Base-by-base conservation (phyloP, 1,139 yeast genomes). In the Suhomyces yuchorum region DNA sequence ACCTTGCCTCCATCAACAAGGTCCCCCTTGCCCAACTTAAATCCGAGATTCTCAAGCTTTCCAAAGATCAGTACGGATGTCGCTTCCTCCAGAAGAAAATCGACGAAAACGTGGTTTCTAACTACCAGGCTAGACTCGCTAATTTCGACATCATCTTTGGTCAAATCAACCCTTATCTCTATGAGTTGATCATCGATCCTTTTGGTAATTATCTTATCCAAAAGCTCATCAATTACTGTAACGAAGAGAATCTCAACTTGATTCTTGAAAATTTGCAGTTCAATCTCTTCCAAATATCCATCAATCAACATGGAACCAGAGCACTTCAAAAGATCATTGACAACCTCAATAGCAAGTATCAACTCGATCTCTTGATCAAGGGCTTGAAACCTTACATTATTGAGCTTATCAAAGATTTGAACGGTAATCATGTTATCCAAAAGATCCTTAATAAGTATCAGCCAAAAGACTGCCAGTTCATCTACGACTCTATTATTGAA, bases 381-480 rank as follows among this genome's bases (percentile, higher is more conserved):
- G 82, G 95, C 1, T 78, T 91, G 52, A 78, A 82, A 40, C 70
- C 77, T 6, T 75, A 72, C 52, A 68, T 76, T 49, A 74, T 75
- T 23, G 67, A 73, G 38, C 66, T 76, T 51, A 70, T 75, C 38
- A 68, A 74, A 56, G 80, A 75, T 52, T 63, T 75, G 53, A 75
- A 75, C 52, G 80, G 80, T 14, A 75, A 75, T 51, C 80, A 75
- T 54, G 80, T 75, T 17, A 76, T 75, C 33, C 80, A 75, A 50
- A 75, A 75, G 59, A 71, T 77, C 50, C 63, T 75, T 48, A 74
- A 71, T 57, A 73, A 72, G 56, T 69, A 73, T 49, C 58, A 61
- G 7, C 66, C 76, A 0, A 59, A 57, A 19, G 67, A 70, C 40
- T 74, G 76, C 51, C 80, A 75, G 55, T 73, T 75, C 51, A 74